Conservation (phyloP, 2,329 filamentous ascomycete species). For the Alternaria burnsii region DNA sequence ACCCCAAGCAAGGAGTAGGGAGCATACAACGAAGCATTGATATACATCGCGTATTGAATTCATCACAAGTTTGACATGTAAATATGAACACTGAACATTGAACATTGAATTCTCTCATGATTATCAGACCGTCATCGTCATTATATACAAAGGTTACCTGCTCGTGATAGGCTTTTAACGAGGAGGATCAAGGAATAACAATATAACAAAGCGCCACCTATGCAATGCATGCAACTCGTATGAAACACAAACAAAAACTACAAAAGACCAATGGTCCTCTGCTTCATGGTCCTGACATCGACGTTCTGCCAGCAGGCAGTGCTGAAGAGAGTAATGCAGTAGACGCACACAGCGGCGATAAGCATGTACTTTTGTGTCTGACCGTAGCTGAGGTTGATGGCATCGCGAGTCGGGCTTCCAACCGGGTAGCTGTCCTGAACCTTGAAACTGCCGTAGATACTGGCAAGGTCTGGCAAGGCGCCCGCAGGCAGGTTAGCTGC, state of each 20-base stretch:
- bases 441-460: slow-evolving; percentile 62
- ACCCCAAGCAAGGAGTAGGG: background rate
- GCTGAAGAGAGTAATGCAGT: slow-evolving; percentile 34
- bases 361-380: slow-evolving; percentile 50
- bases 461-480: slow-evolving; percentile 45
- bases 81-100: background rate
- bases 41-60: background rate
- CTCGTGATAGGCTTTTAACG: background rate
- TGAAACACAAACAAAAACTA: slow-evolving; percentile 14
- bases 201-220: background rate
- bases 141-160: background rate
- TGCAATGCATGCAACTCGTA: background rate
- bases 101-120: background rate
- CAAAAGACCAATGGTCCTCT: slow-evolving; percentile 44
- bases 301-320: slow-evolving; percentile 42
- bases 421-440: slow-evolving; percentile 63
- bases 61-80: background rate
- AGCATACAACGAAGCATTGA: background rate
- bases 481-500: slow-evolving; percentile 56
- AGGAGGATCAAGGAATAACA: background rate
- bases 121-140: background rate
- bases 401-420: slow-evolving; percentile 60
- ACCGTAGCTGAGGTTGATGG: slow-evolving; percentile 50
- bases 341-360: slow-evolving; percentile 44
- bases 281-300: slow-evolving; percentile 43